These are phyloP conservation scores for Speleostelium caveatum DNA, from an alignment of 78 protist species.

Conservation along the genomic window DNA sequence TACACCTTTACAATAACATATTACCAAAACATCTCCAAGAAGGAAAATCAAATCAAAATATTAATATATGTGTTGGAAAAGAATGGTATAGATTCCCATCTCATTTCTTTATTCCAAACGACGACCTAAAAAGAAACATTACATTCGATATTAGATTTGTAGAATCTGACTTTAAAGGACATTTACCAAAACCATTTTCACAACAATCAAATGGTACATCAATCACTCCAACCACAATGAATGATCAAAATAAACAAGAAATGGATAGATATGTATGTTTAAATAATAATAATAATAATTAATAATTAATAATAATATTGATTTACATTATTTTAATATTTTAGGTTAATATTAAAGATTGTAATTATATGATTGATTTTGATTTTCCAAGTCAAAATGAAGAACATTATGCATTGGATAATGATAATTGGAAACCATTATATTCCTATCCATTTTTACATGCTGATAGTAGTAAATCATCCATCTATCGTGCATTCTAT, in stretches of 20 bases:
- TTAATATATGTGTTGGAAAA: conserved; percentile 91
- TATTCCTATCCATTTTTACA: conserved; percentile 39
- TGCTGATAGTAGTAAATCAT: background rate
- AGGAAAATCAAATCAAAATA: background rate
- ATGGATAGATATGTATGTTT: conserved; percentile 46
- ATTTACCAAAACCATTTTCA: conserved; percentile 67
- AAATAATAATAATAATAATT: background rate
- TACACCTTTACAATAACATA: conserved; percentile 8
- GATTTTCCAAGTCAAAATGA: conserved; percentile 40
- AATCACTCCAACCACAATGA: conserved; percentile 47
- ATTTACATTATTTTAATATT: background rate
- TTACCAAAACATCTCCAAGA: conserved; percentile 1
- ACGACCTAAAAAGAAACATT: background rate
- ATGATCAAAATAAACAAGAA: conserved; percentile 67
- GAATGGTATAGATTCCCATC: conserved; percentile 96
- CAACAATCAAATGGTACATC: conserved; percentile 12
- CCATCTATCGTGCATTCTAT: conserved; percentile 12
- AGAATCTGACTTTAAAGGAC: conserved; percentile 61
- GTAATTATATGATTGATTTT: conserved; percentile 61
- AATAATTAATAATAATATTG: background rate
- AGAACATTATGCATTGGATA: conserved; percentile 9
- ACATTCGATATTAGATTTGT: conserved; percentile 23
- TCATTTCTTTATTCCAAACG: conserved; percentile 89
- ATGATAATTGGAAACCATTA: background rate
- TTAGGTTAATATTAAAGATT: conserved; percentile 5